A percentile compares a stretch with the other conserved stretches of the same genome.
These are phyloP conservation scores for Conoideocrella luteorostrata DNA, from an alignment of 2,329 filamentous ascomycete species.

Conservation along the genomic window DNA sequence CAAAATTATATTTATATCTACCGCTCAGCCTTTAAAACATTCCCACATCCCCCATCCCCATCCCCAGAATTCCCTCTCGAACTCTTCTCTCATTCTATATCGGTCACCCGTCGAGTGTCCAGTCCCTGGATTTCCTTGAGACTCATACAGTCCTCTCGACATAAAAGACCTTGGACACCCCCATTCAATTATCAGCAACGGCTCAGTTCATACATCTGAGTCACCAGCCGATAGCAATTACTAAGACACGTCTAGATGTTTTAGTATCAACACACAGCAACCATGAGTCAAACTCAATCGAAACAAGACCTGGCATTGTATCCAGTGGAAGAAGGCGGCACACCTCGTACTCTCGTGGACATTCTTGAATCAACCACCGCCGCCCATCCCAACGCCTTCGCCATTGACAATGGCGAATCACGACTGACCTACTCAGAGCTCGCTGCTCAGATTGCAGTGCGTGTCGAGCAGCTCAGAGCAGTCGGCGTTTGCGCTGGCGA, in stretches of 20 bases:
- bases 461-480: slow-evolving; percentile 7
- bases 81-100: not conserved
- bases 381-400: slow-evolving; percentile 7
- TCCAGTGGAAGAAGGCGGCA: slow-evolving; percentile 4
- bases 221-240: not conserved
- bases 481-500: slow-evolving; percentile 13
- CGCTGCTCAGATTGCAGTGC: slow-evolving; percentile 2
- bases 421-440: slow-evolving; percentile 11
- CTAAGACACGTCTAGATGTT: not conserved
- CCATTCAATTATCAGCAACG: not conserved
- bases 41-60: not conserved
- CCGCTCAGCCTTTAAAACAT: not conserved
- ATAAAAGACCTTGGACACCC: not conserved
- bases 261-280: not conserved
- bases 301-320: slow-evolving; percentile 9
- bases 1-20: not conserved
- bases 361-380: slow-evolving; percentile 11
- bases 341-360: slow-evolving; percentile 14
- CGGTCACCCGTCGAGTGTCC: not conserved
- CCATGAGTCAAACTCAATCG: slow-evolving; percentile 5
- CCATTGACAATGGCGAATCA: slow-evolving; percentile 13
- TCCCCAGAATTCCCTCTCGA: not conserved
- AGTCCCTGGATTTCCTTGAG: not conserved
- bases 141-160: not conserved
- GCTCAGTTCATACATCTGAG: not conserved